Conservation (phyloP, 2,329 filamentous ascomycete genomes). For the Pestalotiopsis sp. region DNA sequence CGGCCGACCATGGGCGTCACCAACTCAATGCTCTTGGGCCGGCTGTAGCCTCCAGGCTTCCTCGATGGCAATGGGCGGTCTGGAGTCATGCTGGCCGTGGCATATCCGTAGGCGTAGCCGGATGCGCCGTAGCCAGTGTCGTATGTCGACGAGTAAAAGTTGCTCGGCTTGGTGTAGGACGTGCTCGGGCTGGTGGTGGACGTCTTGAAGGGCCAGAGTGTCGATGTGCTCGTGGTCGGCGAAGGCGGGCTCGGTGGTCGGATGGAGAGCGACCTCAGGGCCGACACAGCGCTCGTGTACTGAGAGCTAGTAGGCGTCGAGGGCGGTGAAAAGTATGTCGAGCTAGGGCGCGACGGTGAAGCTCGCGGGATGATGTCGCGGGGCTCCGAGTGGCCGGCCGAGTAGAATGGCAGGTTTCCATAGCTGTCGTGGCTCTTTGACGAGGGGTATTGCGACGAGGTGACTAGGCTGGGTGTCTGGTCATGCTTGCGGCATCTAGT, state of each 20-base stretch:
- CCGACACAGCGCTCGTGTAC: constrained; percentile 56
- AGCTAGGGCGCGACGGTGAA: constrained; percentile 62
- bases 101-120: constrained; percentile 39
- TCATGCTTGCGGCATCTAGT: constrained; percentile 58
- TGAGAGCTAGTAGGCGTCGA: constrained; percentile 48
- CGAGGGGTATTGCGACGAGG: constrained; percentile 27
- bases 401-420: constrained; percentile 46
- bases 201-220: constrained; percentile 60
- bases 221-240: constrained; percentile 44
- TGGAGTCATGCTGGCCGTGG: constrained; percentile 34
- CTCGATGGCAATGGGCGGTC: constrained; percentile 62
- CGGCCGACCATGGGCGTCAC: constrained; percentile 62
- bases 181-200: constrained; percentile 54
- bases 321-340: constrained; percentile 58
- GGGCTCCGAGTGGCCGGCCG: constrained; percentile 51
- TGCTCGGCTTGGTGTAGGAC: constrained; percentile 49
- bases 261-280: constrained; percentile 56
- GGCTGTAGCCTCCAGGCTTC: constrained; percentile 55
- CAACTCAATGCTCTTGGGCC: constrained; percentile 65
- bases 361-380: constrained; percentile 66
- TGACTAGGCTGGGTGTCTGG: constrained; percentile 40
- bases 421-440: constrained; percentile 33
- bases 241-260: constrained; percentile 59
- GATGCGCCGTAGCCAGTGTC: constrained; percentile 46
- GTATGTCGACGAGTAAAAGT: constrained; percentile 56